A percentile compares a stretch with the other conserved stretches of the same genome.
Evolutionary conservation across 441 rosid species (phyloP).

Genomic region (Populus hybrid): DNA sequence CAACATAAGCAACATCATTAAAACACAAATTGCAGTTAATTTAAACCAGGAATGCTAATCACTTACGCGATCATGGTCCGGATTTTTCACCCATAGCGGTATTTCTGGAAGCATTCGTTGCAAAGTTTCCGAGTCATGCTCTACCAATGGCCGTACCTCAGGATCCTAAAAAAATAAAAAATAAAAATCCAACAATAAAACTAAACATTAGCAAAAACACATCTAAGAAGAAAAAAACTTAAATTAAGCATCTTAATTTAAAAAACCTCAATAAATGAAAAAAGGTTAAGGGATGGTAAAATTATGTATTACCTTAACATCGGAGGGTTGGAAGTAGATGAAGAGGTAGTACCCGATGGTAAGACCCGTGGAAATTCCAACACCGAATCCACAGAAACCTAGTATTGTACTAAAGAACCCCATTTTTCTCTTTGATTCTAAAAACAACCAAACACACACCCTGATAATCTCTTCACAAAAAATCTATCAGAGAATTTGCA

Average conservation of each 20-base stretch:
- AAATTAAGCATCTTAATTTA: not conserved
- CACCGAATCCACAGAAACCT: conserved; percentile 82
- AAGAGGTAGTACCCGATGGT: conserved; percentile 72
- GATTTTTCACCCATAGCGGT: conserved; percentile 93
- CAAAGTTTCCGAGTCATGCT: conserved; percentile 70
- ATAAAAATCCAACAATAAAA: no score
- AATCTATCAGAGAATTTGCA: not conserved
- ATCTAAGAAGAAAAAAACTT: not conserved
- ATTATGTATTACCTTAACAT: conserved; percentile 54
- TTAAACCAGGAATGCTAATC: not conserved
- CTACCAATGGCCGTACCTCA: conserved; percentile 55
- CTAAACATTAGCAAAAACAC: no score
- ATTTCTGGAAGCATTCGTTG: conserved; percentile 90
- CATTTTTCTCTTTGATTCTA: conserved; percentile 8
- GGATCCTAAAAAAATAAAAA: conserved; percentile 44
- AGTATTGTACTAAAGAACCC: conserved; percentile 50
- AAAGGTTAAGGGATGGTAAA: not conserved
- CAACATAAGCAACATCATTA: not conserved
- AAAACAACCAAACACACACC: not conserved
- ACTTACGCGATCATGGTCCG: conserved; percentile 87
- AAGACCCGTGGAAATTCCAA: conserved; percentile 76
- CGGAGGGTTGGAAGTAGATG: conserved; percentile 69
- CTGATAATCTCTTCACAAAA: not conserved
- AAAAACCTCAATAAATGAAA: not conserved
- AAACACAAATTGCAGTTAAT: conserved; percentile 12